Percentiles rank a stretch among this genome's conserved stretches.
Evolutionary conservation across 2,329 filamentous ascomycete species (phyloP).

Genomic region (Fusarium scirpi): DNA sequence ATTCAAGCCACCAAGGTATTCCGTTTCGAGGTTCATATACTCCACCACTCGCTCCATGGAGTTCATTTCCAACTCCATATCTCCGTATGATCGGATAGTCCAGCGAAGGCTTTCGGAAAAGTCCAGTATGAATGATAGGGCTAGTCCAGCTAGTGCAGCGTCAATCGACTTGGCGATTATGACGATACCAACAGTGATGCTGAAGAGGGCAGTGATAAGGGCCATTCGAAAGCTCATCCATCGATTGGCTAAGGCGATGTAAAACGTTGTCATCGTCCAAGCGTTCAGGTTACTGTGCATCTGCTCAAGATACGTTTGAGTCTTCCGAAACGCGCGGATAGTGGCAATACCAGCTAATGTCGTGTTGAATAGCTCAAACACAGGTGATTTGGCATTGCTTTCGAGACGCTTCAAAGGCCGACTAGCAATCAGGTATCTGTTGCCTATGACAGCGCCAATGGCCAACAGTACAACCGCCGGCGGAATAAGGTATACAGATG

Average conservation of each 20-base stretch:
- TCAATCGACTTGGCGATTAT: constrained; percentile 73
- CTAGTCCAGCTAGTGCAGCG: constrained; percentile 78
- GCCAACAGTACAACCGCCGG: constrained; percentile 68
- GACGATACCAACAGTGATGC: constrained; percentile 70
- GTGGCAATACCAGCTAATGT: constrained; percentile 78
- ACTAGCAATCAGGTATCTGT: constrained; percentile 73
- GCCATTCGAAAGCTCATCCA: constrained; percentile 81
- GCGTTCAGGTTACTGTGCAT: constrained; percentile 77
- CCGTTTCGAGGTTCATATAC: constrained; percentile 75
- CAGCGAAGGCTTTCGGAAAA: constrained; percentile 73
- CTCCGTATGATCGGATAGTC: constrained; percentile 74
- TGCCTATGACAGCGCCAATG: constrained; percentile 66
- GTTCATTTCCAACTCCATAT: constrained; percentile 82
- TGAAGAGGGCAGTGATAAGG: constrained; percentile 74
- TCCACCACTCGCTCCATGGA: constrained; percentile 80
- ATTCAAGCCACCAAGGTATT: constrained; percentile 70
- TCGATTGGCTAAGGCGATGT: constrained; percentile 77
- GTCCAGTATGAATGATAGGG: constrained; percentile 76
- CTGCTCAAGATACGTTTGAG: constrained; percentile 71
- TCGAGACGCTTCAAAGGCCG: constrained; percentile 81
- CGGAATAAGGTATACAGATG: constrained; percentile 74
- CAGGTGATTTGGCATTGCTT: constrained; percentile 78
- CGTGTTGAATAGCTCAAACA: constrained; percentile 82
- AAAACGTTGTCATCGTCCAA: constrained; percentile 73
- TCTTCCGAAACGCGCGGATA: constrained; percentile 79